Evolutionary conservation across 495 filamentous ascomycete species (phyloP), one percentile per base, ranked within the genome.

Genomic region (Hapsidospora chrysogenum): DNA sequence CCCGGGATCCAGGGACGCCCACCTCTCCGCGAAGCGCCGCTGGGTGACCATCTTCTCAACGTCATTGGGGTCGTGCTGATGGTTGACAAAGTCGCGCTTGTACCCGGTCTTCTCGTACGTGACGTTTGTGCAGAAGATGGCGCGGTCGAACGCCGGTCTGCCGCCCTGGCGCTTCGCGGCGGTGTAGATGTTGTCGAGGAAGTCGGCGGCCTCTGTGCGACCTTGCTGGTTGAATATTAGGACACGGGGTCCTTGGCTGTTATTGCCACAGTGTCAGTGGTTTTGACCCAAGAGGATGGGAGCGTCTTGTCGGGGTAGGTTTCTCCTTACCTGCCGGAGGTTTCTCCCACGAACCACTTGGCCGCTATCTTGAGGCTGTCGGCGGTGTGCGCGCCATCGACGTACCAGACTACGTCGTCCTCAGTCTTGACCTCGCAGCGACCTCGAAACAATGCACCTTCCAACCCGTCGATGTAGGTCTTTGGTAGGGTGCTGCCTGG

Each of bases 171-270:
- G 44, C 36, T 60, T 49, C 1, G 80, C 56, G 0, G 73, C 64
- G 3, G 60, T 52, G 22, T 70, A 50, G 21, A 96, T 66, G 1
- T 73, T 75, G 17, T 66, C 57, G 41, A 86, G 68, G 14, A 92
- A 74, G 1, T 72, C 66, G 9, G 66, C 54, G 8, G 78, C 77
- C n/a, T 85, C 82, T 35, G 78, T 68, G 13, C 86, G 76, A 9
- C 78, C 84, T 49, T 95, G 87, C 47, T 97, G 89, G 56, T 97
- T 97, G 68, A 96, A 97, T 33, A 97, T 74, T 36, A 97, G 60
- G 34, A 85, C 72, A n/a, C 75, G 65, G 8, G 52, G 52, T 0
- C 57, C 56, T 4, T 44, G 11, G 20, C 43, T 52, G 19, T 5
- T 9, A 21, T 9, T 31, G 25, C 23, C 7, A 27, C n/a, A 14